Conservation (phyloP, 2,329 filamentous ascomycete species). For the Fusarium armeniacum region DNA sequence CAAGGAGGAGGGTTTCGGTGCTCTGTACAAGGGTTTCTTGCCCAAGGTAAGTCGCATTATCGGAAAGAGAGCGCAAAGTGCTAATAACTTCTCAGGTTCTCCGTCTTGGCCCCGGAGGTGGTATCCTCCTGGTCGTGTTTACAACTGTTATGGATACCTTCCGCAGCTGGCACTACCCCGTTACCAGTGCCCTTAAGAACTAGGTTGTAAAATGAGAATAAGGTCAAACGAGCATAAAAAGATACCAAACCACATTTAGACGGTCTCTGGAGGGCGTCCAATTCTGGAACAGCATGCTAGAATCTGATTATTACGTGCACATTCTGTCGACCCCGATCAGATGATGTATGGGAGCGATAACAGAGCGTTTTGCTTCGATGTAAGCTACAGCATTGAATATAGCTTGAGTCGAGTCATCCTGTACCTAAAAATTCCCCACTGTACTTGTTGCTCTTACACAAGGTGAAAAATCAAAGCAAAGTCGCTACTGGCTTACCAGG, state of each 20-base stretch:
- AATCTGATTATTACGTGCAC: slow-evolving; percentile 25
- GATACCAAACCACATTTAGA: slow-evolving; percentile 38
- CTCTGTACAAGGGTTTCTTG: slow-evolving; percentile 97
- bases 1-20: slow-evolving; percentile 91
- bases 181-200: slow-evolving; percentile 33
- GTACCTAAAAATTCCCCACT: not conserved
- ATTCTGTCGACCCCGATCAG: slow-evolving; percentile 14
- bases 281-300: slow-evolving; percentile 21
- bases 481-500: not conserved
- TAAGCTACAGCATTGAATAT: slow-evolving; percentile 24
- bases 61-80: not conserved
- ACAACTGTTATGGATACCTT: slow-evolving; percentile 95
- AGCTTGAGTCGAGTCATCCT: slow-evolving; percentile 34
- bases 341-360: slow-evolving; percentile 14
- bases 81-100: slow-evolving; percentile 53
- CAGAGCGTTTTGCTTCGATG: slow-evolving; percentile 29
- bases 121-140: slow-evolving; percentile 85
- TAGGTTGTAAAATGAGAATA: slow-evolving; percentile 12
- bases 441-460: not conserved
- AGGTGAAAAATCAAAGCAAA: not conserved
- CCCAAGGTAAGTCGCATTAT: slow-evolving; percentile 84
- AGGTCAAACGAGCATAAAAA: slow-evolving; percentile 28
- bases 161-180: slow-evolving; percentile 66
- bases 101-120: slow-evolving; percentile 68
- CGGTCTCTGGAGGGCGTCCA: slow-evolving; percentile 24